Evolutionary conservation across 2,329 filamentous ascomycete genomes (phyloP), one percentile per base, ranked within the genome.

Genomic region (Immersiporthe knoxdaviesiana): DNA sequence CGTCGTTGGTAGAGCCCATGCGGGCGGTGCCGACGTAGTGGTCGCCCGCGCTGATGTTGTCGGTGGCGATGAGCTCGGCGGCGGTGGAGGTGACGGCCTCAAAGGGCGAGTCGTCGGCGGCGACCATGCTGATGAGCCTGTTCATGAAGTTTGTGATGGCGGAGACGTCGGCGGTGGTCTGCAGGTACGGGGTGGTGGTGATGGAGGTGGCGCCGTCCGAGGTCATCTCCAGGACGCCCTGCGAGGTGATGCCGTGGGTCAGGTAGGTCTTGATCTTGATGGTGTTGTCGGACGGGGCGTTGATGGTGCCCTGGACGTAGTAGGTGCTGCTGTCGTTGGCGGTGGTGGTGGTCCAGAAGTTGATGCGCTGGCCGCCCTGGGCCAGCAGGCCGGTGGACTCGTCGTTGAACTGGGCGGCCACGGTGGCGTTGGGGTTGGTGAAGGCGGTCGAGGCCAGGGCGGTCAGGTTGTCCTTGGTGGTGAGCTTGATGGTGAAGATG

Each of bases 251-350:
- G 24, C 83, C 83, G 54, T 85, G 84, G 24, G 81, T 85, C 27
- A 87, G 79, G 77, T 85, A 86, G 8, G 85, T 78, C 74, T 84
- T 82, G 63, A 83, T 78, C 44, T 80, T 81, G 68, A 86, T 76
- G 37, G 81, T 77, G 59, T 81, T 81, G 47, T 79, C 74, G 18
- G 80, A 78, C 1, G 80, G 75, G 0, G 81, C 78, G 70, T 81
- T 81, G 76, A 81, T 82, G 12, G 83, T 85, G 50, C 82, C 84
- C 74, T 85, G 80, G 62, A 81, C 68, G 72, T 76, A 78, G n/a
- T 77, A 75, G 56, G 77, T 79, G 32, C 74, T 74, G 4, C 82
- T 82, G 39, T 80, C 78, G n/a, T 79, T 78, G 47, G 78, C 78
- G 70, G 80, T 79, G 21, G 83, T 77, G 18, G 78, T 80, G 2